Percentiles rank a stretch among this genome's conserved stretches.
phyloP scores from a whole-genome alignment of 208 protist species.

The Leishmania amazonensis region DNA sequence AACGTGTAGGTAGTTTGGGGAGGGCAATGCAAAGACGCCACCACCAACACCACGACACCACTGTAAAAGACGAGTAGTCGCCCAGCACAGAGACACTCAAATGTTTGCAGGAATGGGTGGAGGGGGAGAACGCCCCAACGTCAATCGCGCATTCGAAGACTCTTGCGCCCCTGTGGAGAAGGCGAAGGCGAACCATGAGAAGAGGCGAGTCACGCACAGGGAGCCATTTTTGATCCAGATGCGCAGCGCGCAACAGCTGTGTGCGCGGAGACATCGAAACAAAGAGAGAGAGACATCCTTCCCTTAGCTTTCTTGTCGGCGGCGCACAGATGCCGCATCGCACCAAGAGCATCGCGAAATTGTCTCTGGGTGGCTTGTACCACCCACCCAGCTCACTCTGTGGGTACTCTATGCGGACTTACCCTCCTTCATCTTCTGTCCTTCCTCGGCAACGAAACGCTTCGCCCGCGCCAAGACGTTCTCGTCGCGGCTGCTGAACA shows the following conservation, averaged over 20 bases:
- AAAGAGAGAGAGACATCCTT: neutral
- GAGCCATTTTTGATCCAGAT: neutral
- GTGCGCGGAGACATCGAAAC: neutral
- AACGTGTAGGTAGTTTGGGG: neutral
- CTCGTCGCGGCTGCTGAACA: conserved; percentile 87
- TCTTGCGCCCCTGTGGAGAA: neutral
- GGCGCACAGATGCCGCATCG: neutral
- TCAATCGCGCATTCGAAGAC: neutral
- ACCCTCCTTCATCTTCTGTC: conserved; percentile 38
- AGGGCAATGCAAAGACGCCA: neutral
- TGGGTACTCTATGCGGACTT: neutral
- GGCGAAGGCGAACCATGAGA: neutral
- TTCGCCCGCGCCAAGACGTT: conserved; percentile 68
- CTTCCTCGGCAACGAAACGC: conserved; percentile 84
- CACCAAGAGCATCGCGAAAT: neutral
- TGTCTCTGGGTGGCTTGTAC: neutral
- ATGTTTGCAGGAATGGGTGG: neutral
- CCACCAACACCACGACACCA: neutral
- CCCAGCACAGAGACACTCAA: neutral
- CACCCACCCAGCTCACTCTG: no score
- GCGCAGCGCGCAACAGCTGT: neutral
- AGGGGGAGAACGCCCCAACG: neutral
- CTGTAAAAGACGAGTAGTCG: neutral
- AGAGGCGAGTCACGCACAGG: neutral
- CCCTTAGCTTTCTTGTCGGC: neutral